Base-by-base conservation (phyloP, 768 basidiomycete genomes). In the Antrodiella citrinella region DNA sequence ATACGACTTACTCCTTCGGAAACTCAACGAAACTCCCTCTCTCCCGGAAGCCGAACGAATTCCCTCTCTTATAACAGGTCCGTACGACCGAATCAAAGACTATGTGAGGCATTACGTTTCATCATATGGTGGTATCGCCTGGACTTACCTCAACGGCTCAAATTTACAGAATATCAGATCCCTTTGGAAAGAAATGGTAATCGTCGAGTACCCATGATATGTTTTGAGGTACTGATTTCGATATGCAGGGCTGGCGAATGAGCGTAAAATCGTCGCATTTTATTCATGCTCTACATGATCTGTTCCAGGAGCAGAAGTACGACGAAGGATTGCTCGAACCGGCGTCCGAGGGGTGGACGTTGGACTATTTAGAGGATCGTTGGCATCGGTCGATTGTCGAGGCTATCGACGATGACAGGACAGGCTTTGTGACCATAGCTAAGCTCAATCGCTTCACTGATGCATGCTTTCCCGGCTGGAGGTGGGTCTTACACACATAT, bases 121-220 rank as follows among this genome's bases (percentile, higher is more conserved):
- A n/a, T n/a, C n/a, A n/a, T n/a, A n/a, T n/a, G n/a, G n/a, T n/a
- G n/a, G n/a, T n/a, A n/a, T n/a, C n/a, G n/a, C n/a, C n/a, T n/a
- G n/a, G n/a, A n/a, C n/a, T n/a, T n/a, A n/a, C n/a, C n/a, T n/a
- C n/a, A n/a, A n/a, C n/a, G n/a, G n/a, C n/a, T n/a, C n/a, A n/a
- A n/a, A n/a, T n/a, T n/a, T n/a, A n/a, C 53, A 78, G 77, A 74
- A 78, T 49, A 59, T 79, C 18, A 69, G 67, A 49, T 61, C 57
- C 3, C 63, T 79, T 1, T 79, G 77, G 78, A 75, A 72, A 58
- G 73, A 75, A 21, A 77, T 77, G 76, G 77, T 76, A 25, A 21
- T 30, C 9, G 30, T 35, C 7, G 30, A 15, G 30, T 7, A 15
- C 15, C 30, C 7, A 7, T 7, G 15, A 15, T 35, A 35, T 35